Base-by-base conservation (phyloP, 139 green algal species). In the Chlamydomonas schloesseri region DNA sequence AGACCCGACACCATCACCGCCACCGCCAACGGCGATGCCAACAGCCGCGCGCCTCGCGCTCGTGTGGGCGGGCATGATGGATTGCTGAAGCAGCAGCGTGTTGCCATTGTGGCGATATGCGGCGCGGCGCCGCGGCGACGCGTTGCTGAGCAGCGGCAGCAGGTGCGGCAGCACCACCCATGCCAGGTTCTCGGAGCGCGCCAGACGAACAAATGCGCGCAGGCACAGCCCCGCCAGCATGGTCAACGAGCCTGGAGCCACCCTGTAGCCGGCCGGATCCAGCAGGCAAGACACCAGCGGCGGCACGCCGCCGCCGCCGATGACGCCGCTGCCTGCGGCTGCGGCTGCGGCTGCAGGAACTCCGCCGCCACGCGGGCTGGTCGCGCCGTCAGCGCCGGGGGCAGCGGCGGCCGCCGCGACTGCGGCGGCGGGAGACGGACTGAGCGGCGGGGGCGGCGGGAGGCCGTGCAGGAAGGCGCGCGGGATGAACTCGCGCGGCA, bases 121-220 rank as follows among this genome's bases (percentile, higher is more conserved):
- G 1, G 75, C 75, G 23, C 75, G 75, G 3, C 58, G 57, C 23
- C 75, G 57, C 34, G 75, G 75, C 21, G 58, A 11, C 14, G 75
- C 75, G 75, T 71, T 17, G 5, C 13, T 17, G 28, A 84, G 77
- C 64, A 84, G 64, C 1, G 60, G 62, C 62, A 65, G 47, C 18
- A 84, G 42, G 77, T 84, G 77, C 42, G 77, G 77, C 37, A 84
- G 26, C 36, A 74, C 42, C 28, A 84, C 77, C 37, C 28, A 67
- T 10, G 77, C 77, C 6, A 84, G 64, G 64, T 84, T 84, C 77
- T 84, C 77, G 24, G 77, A 64, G 2, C 77, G 77, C 6, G 77
- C 62, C 17, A 84, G 60, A 2, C 77, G 77, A 29, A 47, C 64
- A 14, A 74, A 67, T 18, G 77, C 60, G 33, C 62, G 36, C 20